Evolutionary conservation across 805 yeast genomes (phyloP), one percentile per base, ranked within the genome.

Genomic region (Kluyveromyces aestuarii): DNA sequence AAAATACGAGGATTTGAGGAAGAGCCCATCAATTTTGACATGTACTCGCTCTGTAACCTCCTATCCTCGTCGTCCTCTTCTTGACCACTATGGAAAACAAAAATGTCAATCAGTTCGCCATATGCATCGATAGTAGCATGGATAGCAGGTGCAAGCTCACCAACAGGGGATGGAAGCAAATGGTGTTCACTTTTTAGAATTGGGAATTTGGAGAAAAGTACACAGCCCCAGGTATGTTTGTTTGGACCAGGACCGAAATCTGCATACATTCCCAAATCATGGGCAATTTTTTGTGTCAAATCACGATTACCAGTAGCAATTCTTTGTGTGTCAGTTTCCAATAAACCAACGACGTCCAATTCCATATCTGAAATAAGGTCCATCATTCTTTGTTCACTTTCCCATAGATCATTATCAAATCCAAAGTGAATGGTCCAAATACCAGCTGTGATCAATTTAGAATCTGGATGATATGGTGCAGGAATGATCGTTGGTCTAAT

Each of bases 391-490:
- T 79, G 81, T 68, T 93, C 97, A 54, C 89, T 80, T 0, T 95
- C 91, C 99, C 99, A 93, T 93, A 93, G 84, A 63, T 89, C 96
- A 66, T 93, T 93, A 65, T 93, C 99, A 45, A 93, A 75, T 21
- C 97, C 99, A 63, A 93, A 93, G 70, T 93, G 99, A 54, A 93
- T 83, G 19, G 98, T 91, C 99, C 99, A 93, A 52, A 93, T 90
- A 64, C 98, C 99, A 2, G 97, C 90, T 1, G 96, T 89, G 58
- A 93, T 77, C 5, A 87, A 64, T 55, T 81, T 77, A 2, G 87
- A 75, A 8, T 74, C 76, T 13, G 88, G 82, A 57, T 82, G 84
- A 57, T 78, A 76, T 10, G 93, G 89, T 48, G 66, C 65, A 13
- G 90, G 89, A 33, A 80, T 81, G 14, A 60, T 62, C 6, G 57